These are phyloP conservation scores for Diaporthe helianthi DNA, from an alignment of 2,329 filamentous ascomycete species.

Conservation along the genomic window DNA sequence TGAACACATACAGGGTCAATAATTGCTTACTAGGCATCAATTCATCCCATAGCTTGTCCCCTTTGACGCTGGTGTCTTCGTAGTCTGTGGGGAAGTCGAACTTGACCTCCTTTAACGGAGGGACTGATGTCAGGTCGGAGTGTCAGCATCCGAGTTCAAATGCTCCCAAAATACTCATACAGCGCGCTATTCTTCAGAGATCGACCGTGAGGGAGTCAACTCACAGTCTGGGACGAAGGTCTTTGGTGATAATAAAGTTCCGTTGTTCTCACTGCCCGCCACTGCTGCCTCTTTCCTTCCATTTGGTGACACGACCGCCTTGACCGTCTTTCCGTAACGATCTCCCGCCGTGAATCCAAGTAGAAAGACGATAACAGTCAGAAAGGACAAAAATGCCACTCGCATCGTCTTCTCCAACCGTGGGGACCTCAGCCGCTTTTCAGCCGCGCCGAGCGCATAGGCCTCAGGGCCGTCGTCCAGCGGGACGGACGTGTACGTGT, in stretches of 20 bases:
- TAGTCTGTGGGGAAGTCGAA: constrained; percentile 33
- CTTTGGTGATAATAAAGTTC: constrained; percentile 6
- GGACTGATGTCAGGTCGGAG: not conserved
- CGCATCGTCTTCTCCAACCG: constrained; percentile 15
- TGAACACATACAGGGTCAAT: not conserved
- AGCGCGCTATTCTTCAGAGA: not conserved
- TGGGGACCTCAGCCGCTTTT: not conserved
- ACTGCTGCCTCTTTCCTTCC: not conserved
- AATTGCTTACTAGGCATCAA: constrained; percentile 30
- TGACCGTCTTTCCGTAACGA: constrained; percentile 18
- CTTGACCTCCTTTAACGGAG: constrained; percentile 24
- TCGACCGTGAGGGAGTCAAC: not conserved
- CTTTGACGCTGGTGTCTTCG: constrained; percentile 30
- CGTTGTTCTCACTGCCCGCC: not conserved
- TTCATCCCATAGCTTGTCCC: constrained; percentile 31
- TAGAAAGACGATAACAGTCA: constrained; percentile 3
- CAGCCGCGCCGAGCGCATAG: constrained; percentile 13
- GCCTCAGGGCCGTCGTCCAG: constrained; percentile 10
- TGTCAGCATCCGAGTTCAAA: constrained; percentile 15
- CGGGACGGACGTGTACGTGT: constrained; percentile 7
- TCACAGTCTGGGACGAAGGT: constrained; percentile 31
- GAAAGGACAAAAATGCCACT: not conserved
- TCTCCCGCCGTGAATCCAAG: constrained; percentile 30
- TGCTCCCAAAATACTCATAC: not conserved
- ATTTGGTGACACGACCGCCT: not conserved